Evolutionary conservation across 2,329 filamentous ascomycete species (phyloP).

Genomic region (Whalleya microplaca): DNA sequence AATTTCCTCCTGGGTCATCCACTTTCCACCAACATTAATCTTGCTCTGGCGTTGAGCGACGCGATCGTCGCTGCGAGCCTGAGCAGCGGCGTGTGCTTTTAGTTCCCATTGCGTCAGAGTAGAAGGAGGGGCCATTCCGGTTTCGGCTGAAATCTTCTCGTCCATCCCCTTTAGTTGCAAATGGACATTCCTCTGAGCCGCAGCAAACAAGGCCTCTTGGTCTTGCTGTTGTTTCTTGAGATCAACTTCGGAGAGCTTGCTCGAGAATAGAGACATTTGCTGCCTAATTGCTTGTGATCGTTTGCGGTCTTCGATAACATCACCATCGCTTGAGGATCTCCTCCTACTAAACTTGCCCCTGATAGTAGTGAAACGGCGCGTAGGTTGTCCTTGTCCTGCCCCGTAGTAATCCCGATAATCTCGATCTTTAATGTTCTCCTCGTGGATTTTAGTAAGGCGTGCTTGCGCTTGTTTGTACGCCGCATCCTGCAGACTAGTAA

Average conservation of each 20-base stretch:
- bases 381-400: constrained; percentile 37
- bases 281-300: constrained; percentile 73
- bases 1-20: constrained; percentile 76
- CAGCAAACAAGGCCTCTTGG: constrained; percentile 73
- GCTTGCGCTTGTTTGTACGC: constrained; percentile 87
- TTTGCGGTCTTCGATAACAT: constrained; percentile 64
- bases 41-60: constrained; percentile 58
- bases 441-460: constrained; percentile 77
- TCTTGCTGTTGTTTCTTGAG: constrained; percentile 75
- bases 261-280: constrained; percentile 80
- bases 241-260: constrained; percentile 69
- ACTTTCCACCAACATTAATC: constrained; percentile 77
- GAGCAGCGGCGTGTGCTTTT: constrained; percentile 72
- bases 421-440: constrained; percentile 65
- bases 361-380: constrained; percentile 52
- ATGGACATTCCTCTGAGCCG: constrained; percentile 85
- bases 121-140: constrained; percentile 71
- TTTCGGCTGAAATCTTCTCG: constrained; percentile 75
- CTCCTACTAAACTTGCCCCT: constrained; percentile 62
- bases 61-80: constrained; percentile 65
- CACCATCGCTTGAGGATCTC: constrained; percentile 70
- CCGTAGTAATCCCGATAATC: constrained; percentile 81
- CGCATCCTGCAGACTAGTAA: constrained; percentile 76
- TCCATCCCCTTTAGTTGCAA: constrained; percentile 80
- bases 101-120: constrained; percentile 78